phyloP scores from a whole-genome alignment of 2,329 filamentous ascomycete genomes.

The Fusarium tanahbumbuense region DNA sequence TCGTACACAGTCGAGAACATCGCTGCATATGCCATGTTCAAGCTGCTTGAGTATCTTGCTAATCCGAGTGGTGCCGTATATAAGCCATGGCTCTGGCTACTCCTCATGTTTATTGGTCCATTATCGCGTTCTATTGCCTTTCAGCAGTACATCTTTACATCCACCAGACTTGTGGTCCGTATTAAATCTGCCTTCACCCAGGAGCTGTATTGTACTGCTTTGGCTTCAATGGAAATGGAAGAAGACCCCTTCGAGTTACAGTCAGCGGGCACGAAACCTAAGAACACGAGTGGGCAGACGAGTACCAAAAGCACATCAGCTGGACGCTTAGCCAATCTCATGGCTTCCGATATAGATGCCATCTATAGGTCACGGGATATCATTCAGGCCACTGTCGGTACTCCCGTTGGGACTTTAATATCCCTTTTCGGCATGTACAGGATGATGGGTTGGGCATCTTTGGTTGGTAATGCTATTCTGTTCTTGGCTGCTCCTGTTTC shows the following conservation, averaged over 20 bases:
- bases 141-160: constrained; percentile 69
- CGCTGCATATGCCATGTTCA: constrained; percentile 65
- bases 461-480: constrained; percentile 64
- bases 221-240: constrained; percentile 67
- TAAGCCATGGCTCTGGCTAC: constrained; percentile 64
- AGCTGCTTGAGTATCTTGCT: constrained; percentile 63
- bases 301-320: constrained; percentile 57
- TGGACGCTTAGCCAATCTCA: constrained; percentile 66
- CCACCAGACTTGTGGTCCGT: constrained; percentile 66
- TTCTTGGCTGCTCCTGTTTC: constrained; percentile 63
- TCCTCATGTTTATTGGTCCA: constrained; percentile 65
- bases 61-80: constrained; percentile 58
- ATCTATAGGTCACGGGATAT: constrained; percentile 64
- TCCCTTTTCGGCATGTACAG: constrained; percentile 64
- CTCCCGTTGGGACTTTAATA: constrained; percentile 60
- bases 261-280: constrained; percentile 41
- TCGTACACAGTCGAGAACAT: constrained; percentile 61
- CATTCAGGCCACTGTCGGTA: constrained; percentile 58
- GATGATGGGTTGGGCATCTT: constrained; percentile 66
- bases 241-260: constrained; percentile 61
- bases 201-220: constrained; percentile 67
- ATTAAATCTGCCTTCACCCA: constrained; percentile 68
- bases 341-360: constrained; percentile 69
- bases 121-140: constrained; percentile 60
- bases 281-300: constrained; percentile 44